Evolutionary conservation across 106 monocot genomes (phyloP), one percentile per base, ranked within the genome.

Genomic region (Dioscorea alata): DNA sequence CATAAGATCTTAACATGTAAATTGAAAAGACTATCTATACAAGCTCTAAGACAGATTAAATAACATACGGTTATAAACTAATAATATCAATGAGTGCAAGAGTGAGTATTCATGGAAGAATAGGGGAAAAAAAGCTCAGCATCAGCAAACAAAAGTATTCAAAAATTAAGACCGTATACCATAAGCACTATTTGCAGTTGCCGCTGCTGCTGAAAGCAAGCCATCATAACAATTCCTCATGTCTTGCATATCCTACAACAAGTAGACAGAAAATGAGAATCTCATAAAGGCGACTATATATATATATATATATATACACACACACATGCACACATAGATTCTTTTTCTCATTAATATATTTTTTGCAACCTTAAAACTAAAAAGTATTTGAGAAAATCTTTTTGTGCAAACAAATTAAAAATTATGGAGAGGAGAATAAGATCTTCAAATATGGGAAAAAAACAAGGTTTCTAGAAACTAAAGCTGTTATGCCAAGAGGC

Each of bases 131-230:
- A 54, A 14, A 13, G 4, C 1, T 15, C 4, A 13, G 13, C 4
- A 54, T 54, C 19, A 54, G 15, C 9, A 19, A 54, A 8, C 4
- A 14, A 54, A 54, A 54, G 13, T 14, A 54, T 54, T 19, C 0
- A 23, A 22, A 19, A 22, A 6, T 20, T 16, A 63, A 67, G 62
- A 33, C 33, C 42, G 50, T 59, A 33, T 81, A 90, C 89, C 89
- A 75, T 75, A 85, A 66, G 95, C 95, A 88, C 91, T 88, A 78
- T 91, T 91, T 70, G 88, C 91, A 50, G 85, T 82, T 13, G 91
- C 83, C 65, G 91, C 91, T 31, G 91, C 95, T 8, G 84, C 91
- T 70, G 80, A 83, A 31, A 91, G 75, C 22, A 95, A 71, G 61
- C 82, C 77, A 72, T 95, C 95, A 76, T 95, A 95, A 49, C 83